phyloP scores from a whole-genome alignment of 176 grass and related monocot genomes.

The Lolium perenne region DNA sequence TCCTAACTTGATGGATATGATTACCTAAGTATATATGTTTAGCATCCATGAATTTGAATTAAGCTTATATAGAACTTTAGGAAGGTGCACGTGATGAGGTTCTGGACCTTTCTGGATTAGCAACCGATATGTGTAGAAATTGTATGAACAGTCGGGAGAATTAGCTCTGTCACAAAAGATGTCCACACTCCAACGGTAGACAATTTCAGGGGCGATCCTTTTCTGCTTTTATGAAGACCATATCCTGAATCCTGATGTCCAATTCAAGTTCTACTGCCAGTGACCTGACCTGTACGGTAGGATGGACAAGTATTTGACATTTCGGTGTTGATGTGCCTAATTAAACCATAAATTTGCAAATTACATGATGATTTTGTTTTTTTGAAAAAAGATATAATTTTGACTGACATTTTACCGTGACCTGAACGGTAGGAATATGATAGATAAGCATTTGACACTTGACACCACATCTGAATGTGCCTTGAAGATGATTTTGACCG shows the following conservation, averaged over 20 bases:
- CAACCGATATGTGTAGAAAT: background rate
- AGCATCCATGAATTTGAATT: background rate
- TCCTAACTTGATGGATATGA: background rate
- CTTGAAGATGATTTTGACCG: background rate
- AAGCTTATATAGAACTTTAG: background rate
- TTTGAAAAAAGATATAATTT: background rate
- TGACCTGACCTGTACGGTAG: background rate
- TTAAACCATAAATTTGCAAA: background rate
- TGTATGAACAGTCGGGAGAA: background rate
- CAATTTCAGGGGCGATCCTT: background rate
- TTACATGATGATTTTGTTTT: background rate
- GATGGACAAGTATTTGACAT: background rate
- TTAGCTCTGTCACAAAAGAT: background rate
- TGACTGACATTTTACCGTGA: background rate
- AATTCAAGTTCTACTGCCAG: background rate
- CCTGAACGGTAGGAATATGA: too few relatives aligned
- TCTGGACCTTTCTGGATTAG: background rate
- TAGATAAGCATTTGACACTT: too few relatives aligned
- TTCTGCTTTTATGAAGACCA: background rate
- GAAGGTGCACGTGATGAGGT: background rate
- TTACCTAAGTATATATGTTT: background rate
- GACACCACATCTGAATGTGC: too few relatives aligned
- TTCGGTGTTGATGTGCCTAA: background rate
- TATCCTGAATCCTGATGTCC: background rate
- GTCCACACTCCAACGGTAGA: background rate